Base-by-base conservation (phyloP, 139 green algal genomes). In the Prasinococcaceae sp. region DNA sequence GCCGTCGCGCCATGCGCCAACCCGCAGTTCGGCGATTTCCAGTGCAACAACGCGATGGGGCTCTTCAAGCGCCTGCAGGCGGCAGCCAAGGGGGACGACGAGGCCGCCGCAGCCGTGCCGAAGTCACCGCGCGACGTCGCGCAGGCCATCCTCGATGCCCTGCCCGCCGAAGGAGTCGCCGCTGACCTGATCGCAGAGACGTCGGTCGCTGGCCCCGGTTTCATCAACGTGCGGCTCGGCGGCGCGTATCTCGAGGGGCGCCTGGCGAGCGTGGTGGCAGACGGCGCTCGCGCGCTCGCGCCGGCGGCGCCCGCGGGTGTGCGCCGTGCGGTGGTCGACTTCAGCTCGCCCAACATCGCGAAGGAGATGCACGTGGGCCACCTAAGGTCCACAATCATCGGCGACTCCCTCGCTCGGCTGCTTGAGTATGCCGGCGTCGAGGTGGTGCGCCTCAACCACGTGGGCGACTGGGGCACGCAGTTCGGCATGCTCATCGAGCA, bases 301-400 rank as follows among this genome's bases (percentile, higher is more conserved):
- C 3, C 63, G 45, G 1, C 20, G 6, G 25, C 45, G 63, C 38
- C 38, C 53, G 9, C 23, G 14, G 42, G 42, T 17, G 12, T 52
- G 23, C 20, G 22, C n/a, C 37, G 47, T 4, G 55, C 29, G 4
- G n/a, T 98, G 4, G 77, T 98, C 0, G 90, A 98, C 67, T 98
- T 97, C 53, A 90, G 74, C 24, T 92, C 80, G 12, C 90, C 90
- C 30, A 98, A 98, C 64, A 93, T 98, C 22, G 90, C 90, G 50
- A 98, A 98, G 76, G 90, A 97, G 75, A 76, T 76, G 67, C 90
- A 98, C 50, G 90, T 98, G 38, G 90, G 90, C 8, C 90, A 98
- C 69, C 76, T 98, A 59, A 74, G 90, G 20, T 93, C 78, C 48
- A 97, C 88, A 47, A 96, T 97, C 66, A 92, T 97, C 42, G 89